phyloP scores from a whole-genome alignment of 1,284 basidiomycete species.

The Apiotrichum veenhuisii region DNA sequence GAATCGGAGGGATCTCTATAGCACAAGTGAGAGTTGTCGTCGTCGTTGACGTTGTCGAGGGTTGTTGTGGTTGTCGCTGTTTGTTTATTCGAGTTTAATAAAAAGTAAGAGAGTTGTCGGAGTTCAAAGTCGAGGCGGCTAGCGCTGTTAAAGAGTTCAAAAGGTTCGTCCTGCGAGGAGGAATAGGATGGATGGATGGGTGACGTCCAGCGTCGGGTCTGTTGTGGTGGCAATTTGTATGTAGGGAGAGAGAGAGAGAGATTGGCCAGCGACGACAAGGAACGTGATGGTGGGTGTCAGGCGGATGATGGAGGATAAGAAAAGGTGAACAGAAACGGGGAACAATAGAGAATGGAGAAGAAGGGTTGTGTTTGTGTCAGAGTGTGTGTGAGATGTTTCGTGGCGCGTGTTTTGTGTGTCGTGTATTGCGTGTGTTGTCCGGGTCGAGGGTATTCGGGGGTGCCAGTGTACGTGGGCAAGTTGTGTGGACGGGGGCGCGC shows the following conservation, averaged over 20 bases:
- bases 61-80: neutral
- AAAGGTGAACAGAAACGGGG: no score
- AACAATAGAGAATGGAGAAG: no score
- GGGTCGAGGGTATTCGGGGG: no score
- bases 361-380: no score
- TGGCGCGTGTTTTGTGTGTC: no score
- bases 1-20: neutral
- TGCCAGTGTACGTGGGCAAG: no score
- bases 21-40: neutral
- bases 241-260: neutral
- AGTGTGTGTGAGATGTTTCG: no score
- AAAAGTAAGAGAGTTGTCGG: no score
- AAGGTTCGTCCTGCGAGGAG: neutral
- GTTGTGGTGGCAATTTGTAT: neutral
- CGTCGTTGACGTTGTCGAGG: neutral
- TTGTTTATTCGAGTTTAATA: no score
- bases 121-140: neutral
- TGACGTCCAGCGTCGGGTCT: constrained; percentile 7
- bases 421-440: no score
- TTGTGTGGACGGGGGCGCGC: no score
- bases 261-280: neutral
- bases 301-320: no score
- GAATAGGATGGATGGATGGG: neutral
- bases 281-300: neutral
- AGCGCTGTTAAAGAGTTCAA: neutral